phyloP scores from a whole-genome alignment of 768 basidiomycete genomes.

The Pleurotus cornucopiae region DNA sequence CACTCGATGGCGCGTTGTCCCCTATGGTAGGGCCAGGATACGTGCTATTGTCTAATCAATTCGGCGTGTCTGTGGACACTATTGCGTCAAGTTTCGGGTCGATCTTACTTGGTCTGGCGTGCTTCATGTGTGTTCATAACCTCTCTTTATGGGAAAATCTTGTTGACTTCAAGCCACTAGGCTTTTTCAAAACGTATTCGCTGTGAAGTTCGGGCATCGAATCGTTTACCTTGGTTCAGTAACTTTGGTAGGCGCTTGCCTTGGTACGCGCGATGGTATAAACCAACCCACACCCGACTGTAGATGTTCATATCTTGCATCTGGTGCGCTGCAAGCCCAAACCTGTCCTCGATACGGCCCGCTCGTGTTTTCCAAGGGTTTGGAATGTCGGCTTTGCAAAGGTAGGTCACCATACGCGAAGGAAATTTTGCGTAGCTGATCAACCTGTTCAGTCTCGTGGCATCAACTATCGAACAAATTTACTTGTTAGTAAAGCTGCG shows the following conservation, averaged over 20 bases:
- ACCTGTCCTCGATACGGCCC: slow-evolving; percentile 34
- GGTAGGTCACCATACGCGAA: slow-evolving; percentile 16
- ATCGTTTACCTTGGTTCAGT: slow-evolving; percentile 40
- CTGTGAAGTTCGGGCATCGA: slow-evolving; percentile 41
- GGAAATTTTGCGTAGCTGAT: background rate
- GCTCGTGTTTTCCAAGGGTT: slow-evolving; percentile 43
- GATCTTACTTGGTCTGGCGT: slow-evolving; percentile 36
- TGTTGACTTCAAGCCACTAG: slow-evolving; percentile 13
- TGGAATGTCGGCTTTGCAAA: slow-evolving; percentile 40
- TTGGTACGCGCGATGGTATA: background rate
- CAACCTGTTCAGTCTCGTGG: slow-evolving; percentile 26
- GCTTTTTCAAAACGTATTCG: slow-evolving; percentile 33
- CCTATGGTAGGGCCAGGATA: slow-evolving; percentile 41
- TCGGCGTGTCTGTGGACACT: slow-evolving; percentile 36
- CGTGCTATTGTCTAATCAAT: slow-evolving; percentile 33
- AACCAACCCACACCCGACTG: background rate
- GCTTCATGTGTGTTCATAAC: slow-evolving; percentile 29
- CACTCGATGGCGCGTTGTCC: slow-evolving; percentile 37
- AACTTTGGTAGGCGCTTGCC: slow-evolving; percentile 23
- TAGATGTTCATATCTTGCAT: slow-evolving; percentile 43
- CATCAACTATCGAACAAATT: slow-evolving; percentile 39
- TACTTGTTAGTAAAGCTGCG: slow-evolving; percentile 24
- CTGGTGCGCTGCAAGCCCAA: slow-evolving; percentile 40
- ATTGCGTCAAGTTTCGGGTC: slow-evolving; percentile 38
- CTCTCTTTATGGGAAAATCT: background rate